Evolutionary conservation across 306 rosid species (phyloP), one percentile per base, ranked within the genome.

Genomic region (Mimosa pudica): DNA sequence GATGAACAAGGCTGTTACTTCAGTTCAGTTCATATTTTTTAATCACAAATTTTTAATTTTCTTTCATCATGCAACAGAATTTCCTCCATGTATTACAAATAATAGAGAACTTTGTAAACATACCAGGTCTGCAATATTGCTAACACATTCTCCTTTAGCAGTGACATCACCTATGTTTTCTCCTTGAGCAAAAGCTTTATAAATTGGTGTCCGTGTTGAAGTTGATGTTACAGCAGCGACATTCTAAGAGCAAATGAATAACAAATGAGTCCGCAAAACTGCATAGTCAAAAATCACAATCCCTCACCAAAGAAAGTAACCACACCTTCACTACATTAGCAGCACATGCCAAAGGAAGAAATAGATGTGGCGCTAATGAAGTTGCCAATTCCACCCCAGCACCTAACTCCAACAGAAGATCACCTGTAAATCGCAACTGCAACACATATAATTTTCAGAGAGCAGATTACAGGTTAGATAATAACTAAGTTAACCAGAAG

Each of bases 101-200:
- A 20, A 14, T 71, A 51, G 32, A 75, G 52, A 85, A 89, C 80
- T 63, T 79, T 30, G 67, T 67, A 84, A 87, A 84, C 85, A 77
- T 93, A 96, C 99, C 89, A 96, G 88, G 85, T 96, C 99, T 4
- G 99, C 98, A 82, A 96, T 84, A 85, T 96, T 96, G 71, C 99
- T 94, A 66, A 96, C 94, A 82, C 98, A 96, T 86, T 96, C 99
- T 80, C 99, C 99, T 83, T 96, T 96, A 57, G 98, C 99, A 49
- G 99, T 96, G 85, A 96, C 98, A 85, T 96, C 99, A 69, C 99
- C 99, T n/a, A 96, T 96, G 86, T 96, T 96, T 83, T 96, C 99
- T 86, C 99, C 99, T 88, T 84, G 87, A 75, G 99, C 99, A 87
- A 93, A 96, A 55, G 99, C 99, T 82, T 96, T 96, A 89, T 96